A percentile compares a stretch with the other conserved stretches of the same genome.
phyloP scores from a whole-genome alignment of 2,329 filamentous ascomycete species.

The Metarhizium rileyi region DNA sequence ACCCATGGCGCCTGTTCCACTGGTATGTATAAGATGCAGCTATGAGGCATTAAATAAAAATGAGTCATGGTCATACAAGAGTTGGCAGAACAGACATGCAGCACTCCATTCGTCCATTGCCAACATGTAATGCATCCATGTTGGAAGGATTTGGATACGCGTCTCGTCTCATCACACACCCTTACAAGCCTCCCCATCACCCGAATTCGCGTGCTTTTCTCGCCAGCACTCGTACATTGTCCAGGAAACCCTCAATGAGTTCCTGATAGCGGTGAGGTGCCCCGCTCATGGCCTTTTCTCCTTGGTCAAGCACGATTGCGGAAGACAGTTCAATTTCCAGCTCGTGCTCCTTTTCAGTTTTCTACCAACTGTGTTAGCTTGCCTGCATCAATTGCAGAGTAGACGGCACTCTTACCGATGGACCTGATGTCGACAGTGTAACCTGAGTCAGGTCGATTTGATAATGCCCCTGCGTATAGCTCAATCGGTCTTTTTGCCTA shows the following conservation, averaged over 20 bases:
- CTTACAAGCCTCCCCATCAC: background rate
- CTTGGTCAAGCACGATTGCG: constrained; percentile 54
- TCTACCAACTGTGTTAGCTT: constrained; percentile 18
- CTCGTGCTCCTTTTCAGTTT: constrained; percentile 61
- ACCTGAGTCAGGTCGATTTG: constrained; percentile 93
- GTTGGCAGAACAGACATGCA: background rate
- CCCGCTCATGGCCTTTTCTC: constrained; percentile 40
- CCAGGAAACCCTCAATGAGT: constrained; percentile 63
- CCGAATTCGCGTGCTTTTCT: constrained; percentile 29
- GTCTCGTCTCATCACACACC: background rate
- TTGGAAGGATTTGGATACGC: background rate
- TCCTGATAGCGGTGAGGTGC: constrained; percentile 53
- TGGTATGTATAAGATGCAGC: background rate
- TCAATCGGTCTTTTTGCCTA: constrained; percentile 81
- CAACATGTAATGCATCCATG: background rate
- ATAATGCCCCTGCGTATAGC: constrained; percentile 80
- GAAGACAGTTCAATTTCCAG: constrained; percentile 70
- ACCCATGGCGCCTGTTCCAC: background rate
- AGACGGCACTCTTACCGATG: constrained; percentile 23
- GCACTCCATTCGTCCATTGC: background rate
- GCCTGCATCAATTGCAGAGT: background rate
- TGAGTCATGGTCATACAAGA: background rate
- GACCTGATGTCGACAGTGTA: constrained; percentile 34
- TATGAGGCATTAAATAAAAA: background rate
- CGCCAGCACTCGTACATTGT: constrained; percentile 58